Evolutionary conservation across 1,139 yeast species (phyloP), one percentile per base, ranked within the genome.

Genomic region (Wickerhamiella infanticola): DNA sequence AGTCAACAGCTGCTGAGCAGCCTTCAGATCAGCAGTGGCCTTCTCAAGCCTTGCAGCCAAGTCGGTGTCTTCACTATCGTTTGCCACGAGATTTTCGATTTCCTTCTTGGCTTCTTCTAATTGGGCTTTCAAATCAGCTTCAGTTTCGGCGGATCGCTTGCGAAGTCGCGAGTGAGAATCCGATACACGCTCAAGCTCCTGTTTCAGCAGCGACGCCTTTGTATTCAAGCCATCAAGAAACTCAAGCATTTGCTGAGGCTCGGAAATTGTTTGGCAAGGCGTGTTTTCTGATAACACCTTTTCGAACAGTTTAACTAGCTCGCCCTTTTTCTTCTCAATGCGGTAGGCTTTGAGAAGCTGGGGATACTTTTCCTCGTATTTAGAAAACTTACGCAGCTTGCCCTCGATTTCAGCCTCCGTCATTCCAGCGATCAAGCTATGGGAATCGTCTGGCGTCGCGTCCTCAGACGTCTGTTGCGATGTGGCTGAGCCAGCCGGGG

Each of bases 331-430:
- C 65, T 83, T 85, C 59, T 86, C 96, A 1, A 72, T 67, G 58
- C 85, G 82, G 64, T 82, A 88, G 0, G 97, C 96, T 43, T 81
- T 81, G 43, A 85, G 70, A 13, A 88, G 67, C 45, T 55, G 50
- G 8, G 57, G 57, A 41, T 54, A 54, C 50, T 53, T 54, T 23
- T 81, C 82, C 61, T 90, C 97, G 61, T 86, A 90, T 60, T 85
- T 86, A 48, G 74, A 77, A 59, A 84, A 84, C 65, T 84, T 86
- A 51, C 74, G 73, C 63, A 88, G 64, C 56, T 81, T 81, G 11
- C 78, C 66, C 53, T 73, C 72, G 29, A 82, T 62, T 7, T 71
- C 72, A 4, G 43, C 27, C 3, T 27, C 8, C 6, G 24, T 5
- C 24, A 37, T 6, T 7, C 39, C 39, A 11, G 6, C 39, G 6